Conservation (phyloP, 176 grass and related monocot genomes). For the Chloris gayana region DNA sequence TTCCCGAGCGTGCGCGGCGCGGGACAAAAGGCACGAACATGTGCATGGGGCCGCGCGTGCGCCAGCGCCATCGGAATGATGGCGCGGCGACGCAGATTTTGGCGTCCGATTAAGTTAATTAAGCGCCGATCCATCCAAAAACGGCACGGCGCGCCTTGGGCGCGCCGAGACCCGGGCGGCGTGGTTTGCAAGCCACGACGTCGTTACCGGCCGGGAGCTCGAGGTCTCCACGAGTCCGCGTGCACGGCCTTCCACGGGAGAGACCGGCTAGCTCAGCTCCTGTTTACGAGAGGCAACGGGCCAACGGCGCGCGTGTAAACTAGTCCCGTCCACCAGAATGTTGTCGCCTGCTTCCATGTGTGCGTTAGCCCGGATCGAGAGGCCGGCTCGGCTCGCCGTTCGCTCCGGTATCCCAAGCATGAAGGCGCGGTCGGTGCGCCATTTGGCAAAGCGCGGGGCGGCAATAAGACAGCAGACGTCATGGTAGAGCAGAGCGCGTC, state of each 20-base stretch:
- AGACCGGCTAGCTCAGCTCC: not conserved
- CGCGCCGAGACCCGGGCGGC: not conserved
- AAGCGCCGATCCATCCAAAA: slow-evolving; percentile 28
- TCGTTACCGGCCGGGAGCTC: not conserved
- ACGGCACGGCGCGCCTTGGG: slow-evolving; percentile 17
- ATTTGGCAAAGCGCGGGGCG: not conserved
- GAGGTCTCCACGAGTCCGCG: not conserved
- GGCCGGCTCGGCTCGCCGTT: not conserved
- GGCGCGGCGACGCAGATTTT: slow-evolving; percentile 19
- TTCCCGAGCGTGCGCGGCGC: slow-evolving; percentile 29
- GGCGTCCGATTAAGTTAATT: slow-evolving; percentile 15
- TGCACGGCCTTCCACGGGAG: slow-evolving; percentile 21
- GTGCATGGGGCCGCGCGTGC: slow-evolving; percentile 55
- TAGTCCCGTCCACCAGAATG: slow-evolving; percentile 17
- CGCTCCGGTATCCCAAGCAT: not conserved
- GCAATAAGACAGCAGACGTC: not conserved
- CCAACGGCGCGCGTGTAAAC: slow-evolving; percentile 22
- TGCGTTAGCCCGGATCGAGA: not conserved
- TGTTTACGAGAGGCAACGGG: slow-evolving; percentile 10
- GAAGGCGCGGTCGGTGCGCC: not conserved
- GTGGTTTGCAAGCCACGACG: slow-evolving; percentile 38
- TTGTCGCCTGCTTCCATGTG: not conserved
- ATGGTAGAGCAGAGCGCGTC: not conserved
- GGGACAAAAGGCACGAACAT: slow-evolving; percentile 66
- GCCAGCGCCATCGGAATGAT: slow-evolving; percentile 62